phyloP scores from a whole-genome alignment of 1,139 yeast species.

The Suhomyces wounanorum region DNA sequence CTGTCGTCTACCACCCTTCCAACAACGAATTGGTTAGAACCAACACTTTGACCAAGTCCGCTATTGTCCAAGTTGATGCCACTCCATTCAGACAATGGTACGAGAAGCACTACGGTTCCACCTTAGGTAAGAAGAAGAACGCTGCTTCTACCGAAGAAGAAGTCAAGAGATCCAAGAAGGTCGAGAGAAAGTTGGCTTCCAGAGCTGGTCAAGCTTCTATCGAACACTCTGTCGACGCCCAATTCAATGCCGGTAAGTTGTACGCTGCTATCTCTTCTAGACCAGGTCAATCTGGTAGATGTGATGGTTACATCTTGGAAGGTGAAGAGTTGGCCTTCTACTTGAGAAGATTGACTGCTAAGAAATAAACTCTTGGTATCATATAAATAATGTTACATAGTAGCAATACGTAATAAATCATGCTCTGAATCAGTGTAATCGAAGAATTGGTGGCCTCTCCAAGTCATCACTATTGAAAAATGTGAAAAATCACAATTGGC shows the following conservation, averaged over 20 bases:
- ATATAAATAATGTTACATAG: constrained; percentile 11
- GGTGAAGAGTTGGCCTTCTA: constrained; percentile 99
- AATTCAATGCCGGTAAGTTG: constrained; percentile 98
- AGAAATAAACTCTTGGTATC: constrained; percentile 66
- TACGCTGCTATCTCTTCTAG: constrained; percentile 98
- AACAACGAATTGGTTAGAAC: constrained; percentile 99
- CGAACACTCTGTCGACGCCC: constrained; percentile 89
- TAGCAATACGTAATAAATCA: constrained; percentile 8
- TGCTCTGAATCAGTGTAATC: background rate
- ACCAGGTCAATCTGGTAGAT: constrained; percentile 99
- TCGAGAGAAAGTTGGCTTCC: constrained; percentile 88
- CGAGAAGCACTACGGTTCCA: constrained; percentile 96
- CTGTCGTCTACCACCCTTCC: constrained; percentile 98
- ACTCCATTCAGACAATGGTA: constrained; percentile 99
- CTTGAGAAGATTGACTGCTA: constrained; percentile 99
- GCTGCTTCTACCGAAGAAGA: constrained; percentile 48
- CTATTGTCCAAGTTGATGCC: constrained; percentile 99
- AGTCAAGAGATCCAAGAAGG: constrained; percentile 72
- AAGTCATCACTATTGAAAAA: background rate
- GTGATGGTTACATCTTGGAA: constrained; percentile 99
- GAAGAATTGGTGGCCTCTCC: too few relatives aligned
- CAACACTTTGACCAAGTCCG: constrained; percentile 98
- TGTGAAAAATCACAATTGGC: background rate
- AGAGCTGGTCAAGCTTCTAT: constrained; percentile 84
- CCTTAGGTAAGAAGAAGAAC: constrained; percentile 80